Evolutionary conservation across 1,139 yeast genomes (phyloP).

Genomic region (Lodderomyces margitis): DNA sequence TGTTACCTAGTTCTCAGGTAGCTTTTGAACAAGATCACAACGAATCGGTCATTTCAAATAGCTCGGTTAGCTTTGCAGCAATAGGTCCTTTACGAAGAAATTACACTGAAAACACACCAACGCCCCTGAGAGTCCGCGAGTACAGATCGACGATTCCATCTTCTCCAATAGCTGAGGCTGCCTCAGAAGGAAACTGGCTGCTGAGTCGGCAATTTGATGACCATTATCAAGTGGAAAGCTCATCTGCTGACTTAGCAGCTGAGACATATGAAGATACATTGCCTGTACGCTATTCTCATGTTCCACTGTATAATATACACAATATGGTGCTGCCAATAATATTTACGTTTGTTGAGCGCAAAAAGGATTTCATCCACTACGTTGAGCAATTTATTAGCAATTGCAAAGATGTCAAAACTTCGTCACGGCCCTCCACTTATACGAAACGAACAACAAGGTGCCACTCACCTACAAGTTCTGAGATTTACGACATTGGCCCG

Average conservation of each 20-base stretch:
- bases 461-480: constrained; percentile 7
- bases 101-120: constrained; percentile 1
- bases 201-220: too few species aligned
- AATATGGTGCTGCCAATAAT: constrained; percentile 6
- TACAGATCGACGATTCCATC: constrained; percentile 6
- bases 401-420: background rate
- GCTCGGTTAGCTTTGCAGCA: constrained; percentile 1
- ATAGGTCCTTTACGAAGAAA: background rate
- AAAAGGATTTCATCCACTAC: background rate
- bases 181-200: too few species aligned
- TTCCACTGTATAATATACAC: background rate
- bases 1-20: background rate
- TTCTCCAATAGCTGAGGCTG: constrained; percentile 6
- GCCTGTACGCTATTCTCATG: background rate
- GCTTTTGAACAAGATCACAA: background rate
- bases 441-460: background rate
- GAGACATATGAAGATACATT: background rate
- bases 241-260: background rate
- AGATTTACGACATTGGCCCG: constrained; percentile 15
- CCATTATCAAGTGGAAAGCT: background rate
- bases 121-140: background rate
- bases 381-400: background rate
- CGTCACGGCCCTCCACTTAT: background rate
- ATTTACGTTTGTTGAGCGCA: constrained; percentile 3
- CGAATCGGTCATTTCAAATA: constrained; percentile 4